Evolutionary conservation across 2,329 filamentous ascomycete genomes (phyloP).

Genomic region (Diaporthe helianthi): DNA sequence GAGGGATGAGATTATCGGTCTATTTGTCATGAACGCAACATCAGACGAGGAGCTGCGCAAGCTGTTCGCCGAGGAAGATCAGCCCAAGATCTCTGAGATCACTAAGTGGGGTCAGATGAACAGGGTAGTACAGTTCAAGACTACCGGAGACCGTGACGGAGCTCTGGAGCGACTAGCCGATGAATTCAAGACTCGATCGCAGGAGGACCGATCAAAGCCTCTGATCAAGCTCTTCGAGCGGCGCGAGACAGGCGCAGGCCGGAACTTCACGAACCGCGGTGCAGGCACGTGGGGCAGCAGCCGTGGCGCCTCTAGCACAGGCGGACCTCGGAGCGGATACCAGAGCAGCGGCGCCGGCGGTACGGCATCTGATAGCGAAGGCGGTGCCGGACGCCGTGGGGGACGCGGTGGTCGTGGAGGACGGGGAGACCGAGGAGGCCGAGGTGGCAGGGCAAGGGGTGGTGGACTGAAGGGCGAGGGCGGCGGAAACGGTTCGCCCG

Average conservation of each 20-base stretch:
- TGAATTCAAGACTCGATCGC: constrained; percentile 76
- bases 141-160: constrained; percentile 77
- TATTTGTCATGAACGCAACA: constrained; percentile 89
- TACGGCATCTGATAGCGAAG: constrained; percentile 74
- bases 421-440: constrained; percentile 62
- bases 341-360: constrained; percentile 83
- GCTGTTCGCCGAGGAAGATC: constrained; percentile 84
- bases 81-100: constrained; percentile 78
- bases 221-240: constrained; percentile 85
- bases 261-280: constrained; percentile 61
- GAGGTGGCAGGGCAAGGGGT: constrained; percentile 64
- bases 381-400: constrained; percentile 60
- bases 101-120: constrained; percentile 81
- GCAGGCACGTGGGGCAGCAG: constrained; percentile 73
- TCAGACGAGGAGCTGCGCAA: constrained; percentile 83
- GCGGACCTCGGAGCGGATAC: constrained; percentile 72
- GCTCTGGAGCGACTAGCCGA: constrained; percentile 77
- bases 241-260: constrained; percentile 58
- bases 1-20: constrained; percentile 73
- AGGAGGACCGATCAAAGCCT: constrained; percentile 78
- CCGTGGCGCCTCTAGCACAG: constrained; percentile 65
- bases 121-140: constrained; percentile 87
- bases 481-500: constrained; percentile 56
- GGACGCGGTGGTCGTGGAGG: constrained; percentile 64
- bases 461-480: constrained; percentile 66